phyloP scores from a whole-genome alignment of 2,329 filamentous ascomycete species.

The Fusarium setosum region DNA sequence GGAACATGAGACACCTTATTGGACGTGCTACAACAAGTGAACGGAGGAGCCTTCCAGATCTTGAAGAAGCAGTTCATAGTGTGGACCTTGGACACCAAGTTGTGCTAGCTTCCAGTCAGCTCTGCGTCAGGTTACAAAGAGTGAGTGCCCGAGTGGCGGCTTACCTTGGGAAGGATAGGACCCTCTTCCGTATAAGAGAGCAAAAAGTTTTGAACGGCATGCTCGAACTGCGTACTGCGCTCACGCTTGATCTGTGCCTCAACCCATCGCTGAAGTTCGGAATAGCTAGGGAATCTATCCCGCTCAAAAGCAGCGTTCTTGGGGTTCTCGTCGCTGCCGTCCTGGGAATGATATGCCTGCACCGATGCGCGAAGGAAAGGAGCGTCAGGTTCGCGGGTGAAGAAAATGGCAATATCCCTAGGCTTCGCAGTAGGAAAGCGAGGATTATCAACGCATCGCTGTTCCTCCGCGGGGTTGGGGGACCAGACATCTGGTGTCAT shows the following conservation, averaged over 20 bases:
- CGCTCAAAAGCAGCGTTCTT: conserved; percentile 52
- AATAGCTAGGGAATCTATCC: conserved; percentile 51
- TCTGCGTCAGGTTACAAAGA: neutral
- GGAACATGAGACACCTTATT: conserved; percentile 52
- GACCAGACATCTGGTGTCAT: conserved; percentile 52
- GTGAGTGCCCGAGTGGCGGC: conserved; percentile 28
- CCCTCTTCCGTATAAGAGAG: conserved; percentile 51
- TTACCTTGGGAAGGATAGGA: conserved; percentile 53
- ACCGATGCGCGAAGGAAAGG: conserved; percentile 53
- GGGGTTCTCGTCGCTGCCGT: conserved; percentile 46
- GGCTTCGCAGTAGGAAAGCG: conserved; percentile 52
- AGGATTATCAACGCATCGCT: conserved; percentile 46
- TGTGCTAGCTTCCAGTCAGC: conserved; percentile 49
- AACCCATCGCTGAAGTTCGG: conserved; percentile 51
- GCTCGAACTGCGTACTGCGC: conserved; percentile 46
- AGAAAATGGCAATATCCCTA: conserved; percentile 51
- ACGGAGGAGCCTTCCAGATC: conserved; percentile 58
- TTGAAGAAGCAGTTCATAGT: conserved; percentile 62
- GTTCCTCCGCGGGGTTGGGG: conserved; percentile 48
- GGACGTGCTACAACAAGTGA: conserved; percentile 54
- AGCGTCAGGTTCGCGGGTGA: conserved; percentile 50
- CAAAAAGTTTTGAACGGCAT: conserved; percentile 52
- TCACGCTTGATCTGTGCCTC: conserved; percentile 52
- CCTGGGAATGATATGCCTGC: conserved; percentile 51
- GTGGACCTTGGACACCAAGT: conserved; percentile 57